Evolutionary conservation across 2,329 filamentous ascomycete genomes (phyloP).

Genomic region (Fonsecaea pugnacius): DNA sequence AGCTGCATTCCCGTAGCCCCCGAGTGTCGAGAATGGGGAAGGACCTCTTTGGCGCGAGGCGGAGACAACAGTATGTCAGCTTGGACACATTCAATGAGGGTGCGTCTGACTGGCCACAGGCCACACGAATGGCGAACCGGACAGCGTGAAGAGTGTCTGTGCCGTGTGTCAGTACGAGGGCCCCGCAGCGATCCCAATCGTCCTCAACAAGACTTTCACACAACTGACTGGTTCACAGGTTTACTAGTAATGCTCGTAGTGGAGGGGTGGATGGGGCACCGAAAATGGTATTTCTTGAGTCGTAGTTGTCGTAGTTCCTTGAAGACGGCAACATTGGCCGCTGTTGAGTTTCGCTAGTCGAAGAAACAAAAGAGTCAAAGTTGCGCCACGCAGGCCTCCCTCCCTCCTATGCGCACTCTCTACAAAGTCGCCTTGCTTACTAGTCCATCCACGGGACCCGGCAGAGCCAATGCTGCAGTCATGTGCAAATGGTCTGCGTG

Average conservation of each 20-base stretch:
- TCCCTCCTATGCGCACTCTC: not conserved
- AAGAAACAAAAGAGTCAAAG: not conserved
- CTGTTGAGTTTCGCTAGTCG: not conserved
- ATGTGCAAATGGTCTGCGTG: not conserved
- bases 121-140: not conserved
- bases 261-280: not conserved
- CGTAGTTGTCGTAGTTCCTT: not conserved
- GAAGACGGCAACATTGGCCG: constrained; percentile 8
- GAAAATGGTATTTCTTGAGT: not conserved
- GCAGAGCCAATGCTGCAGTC: not conserved
- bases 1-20: not conserved
- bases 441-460: not conserved
- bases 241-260: not conserved
- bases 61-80: not conserved
- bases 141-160: not conserved
- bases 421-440: not conserved
- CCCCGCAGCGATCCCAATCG: not conserved
- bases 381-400: not conserved
- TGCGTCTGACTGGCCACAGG: not conserved
- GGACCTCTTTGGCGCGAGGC: not conserved
- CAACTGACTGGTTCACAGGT: not conserved
- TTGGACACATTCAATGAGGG: not conserved
- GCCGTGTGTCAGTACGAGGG: not conserved
- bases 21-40: not conserved
- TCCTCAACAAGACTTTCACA: not conserved